Conservation (phyloP, 2,329 filamentous ascomycete genomes). For the Myriosclerotinia curreyana region DNA sequence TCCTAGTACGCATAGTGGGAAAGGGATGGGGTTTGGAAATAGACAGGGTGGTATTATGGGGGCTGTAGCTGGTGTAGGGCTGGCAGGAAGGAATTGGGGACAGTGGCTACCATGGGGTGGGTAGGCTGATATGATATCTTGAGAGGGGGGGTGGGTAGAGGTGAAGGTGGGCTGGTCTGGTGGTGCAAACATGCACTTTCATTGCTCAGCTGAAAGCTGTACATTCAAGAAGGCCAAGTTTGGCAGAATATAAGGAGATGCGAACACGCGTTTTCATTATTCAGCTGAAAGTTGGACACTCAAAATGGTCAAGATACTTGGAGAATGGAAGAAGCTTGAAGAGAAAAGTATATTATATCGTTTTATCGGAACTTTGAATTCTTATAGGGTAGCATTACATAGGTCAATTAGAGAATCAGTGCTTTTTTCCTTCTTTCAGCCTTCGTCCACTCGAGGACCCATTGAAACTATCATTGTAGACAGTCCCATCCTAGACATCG, state of each 20-base stretch:
- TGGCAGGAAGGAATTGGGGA: slow-evolving; percentile 18
- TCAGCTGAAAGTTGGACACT: background rate
- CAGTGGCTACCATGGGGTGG: slow-evolving; percentile 17
- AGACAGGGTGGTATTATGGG: slow-evolving; percentile 5
- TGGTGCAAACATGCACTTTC: background rate
- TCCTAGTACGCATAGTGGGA: slow-evolving; percentile 27
- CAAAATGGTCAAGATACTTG: background rate
- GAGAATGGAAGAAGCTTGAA: background rate
- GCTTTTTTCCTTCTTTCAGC: background rate
- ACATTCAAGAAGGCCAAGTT: background rate
- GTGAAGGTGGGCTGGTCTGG: background rate
- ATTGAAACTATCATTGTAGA: background rate
- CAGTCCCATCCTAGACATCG: background rate
- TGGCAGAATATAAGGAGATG: background rate
- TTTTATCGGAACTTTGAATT: background rate
- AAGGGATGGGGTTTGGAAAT: slow-evolving; percentile 1
- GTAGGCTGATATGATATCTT: background rate
- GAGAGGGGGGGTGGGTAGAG: no score
- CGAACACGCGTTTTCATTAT: background rate
- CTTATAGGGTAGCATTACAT: background rate
- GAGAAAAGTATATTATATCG: background rate
- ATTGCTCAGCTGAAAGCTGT: background rate
- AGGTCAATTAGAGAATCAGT: background rate
- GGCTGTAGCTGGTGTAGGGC: slow-evolving; percentile 13
- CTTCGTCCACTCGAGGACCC: background rate